phyloP scores from a whole-genome alignment of 1,284 basidiomycete genomes.

The Ustilago xerochloae region DNA sequence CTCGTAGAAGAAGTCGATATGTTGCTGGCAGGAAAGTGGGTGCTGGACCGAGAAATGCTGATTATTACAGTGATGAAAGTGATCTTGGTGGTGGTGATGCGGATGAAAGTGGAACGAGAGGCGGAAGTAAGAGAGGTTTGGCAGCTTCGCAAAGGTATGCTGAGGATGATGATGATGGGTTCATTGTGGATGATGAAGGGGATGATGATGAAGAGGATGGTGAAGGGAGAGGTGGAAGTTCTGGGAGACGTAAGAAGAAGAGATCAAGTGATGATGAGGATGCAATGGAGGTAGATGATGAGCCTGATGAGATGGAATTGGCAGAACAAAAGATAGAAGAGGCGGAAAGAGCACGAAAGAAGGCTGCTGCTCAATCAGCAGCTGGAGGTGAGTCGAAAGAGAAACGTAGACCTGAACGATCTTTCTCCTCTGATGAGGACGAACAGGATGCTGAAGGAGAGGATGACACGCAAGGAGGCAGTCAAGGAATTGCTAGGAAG shows the following conservation, averaged over 20 bases:
- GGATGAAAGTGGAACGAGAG: slow-evolving; percentile 25
- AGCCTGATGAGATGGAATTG: slow-evolving; percentile 63
- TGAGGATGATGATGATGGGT: slow-evolving; percentile 64
- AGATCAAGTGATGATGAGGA: slow-evolving; percentile 41
- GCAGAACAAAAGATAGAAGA: slow-evolving; percentile 49
- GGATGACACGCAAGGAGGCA: slow-evolving; percentile 15
- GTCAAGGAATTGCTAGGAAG: slow-evolving; percentile 39
- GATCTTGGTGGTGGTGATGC: slow-evolving; percentile 41
- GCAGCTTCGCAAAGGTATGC: slow-evolving; percentile 43
- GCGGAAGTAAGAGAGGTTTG: slow-evolving; percentile 27
- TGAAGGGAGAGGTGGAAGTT: slow-evolving; percentile 13
- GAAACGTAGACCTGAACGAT: slow-evolving; percentile 38
- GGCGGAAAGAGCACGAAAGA: slow-evolving; percentile 43
- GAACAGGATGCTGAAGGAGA: slow-evolving; percentile 39
- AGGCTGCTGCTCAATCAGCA: slow-evolving; percentile 15
- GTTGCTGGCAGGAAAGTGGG: slow-evolving; percentile 40
- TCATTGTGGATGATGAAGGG: slow-evolving; percentile 60
- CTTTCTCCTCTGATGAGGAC: slow-evolving; percentile 46
- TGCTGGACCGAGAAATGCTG: slow-evolving; percentile 47
- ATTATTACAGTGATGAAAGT: slow-evolving; percentile 62
- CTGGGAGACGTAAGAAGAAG: slow-evolving; percentile 35
- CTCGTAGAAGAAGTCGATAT: slow-evolving; percentile 30
- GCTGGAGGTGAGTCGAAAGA: background rate
- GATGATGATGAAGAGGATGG: slow-evolving; percentile 48
- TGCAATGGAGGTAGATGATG: slow-evolving; percentile 61